Evolutionary conservation across 164 flowering plant genomes (phyloP).

Genomic region (Malania oleifera): DNA sequence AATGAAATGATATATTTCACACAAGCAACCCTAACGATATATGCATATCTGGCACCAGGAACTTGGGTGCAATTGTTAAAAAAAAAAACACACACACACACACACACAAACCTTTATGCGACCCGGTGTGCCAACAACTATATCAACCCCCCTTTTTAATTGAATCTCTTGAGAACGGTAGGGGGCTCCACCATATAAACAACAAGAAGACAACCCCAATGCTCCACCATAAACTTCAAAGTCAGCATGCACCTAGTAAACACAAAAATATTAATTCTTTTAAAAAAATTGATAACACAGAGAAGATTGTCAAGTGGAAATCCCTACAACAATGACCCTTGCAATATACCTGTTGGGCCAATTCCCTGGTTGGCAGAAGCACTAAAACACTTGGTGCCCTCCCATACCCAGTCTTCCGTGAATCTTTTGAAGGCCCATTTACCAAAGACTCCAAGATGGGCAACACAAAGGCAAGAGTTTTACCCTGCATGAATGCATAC

Average conservation of each 20-base stretch:
- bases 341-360: conserved; percentile 72
- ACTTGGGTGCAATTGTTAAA: not conserved
- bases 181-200: conserved; percentile 81
- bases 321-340: not conserved
- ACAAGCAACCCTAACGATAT: no score
- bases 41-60: no score
- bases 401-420: conserved; percentile 76
- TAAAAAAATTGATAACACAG: not conserved
- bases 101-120: conserved; percentile 64
- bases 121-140: conserved; percentile 91
- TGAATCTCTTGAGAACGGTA: conserved; percentile 50
- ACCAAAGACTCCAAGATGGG: conserved; percentile 84
- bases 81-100: not conserved
- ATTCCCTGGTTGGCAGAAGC: conserved; percentile 80
- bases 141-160: conserved; percentile 80
- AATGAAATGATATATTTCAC: no score
- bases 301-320: not conserved
- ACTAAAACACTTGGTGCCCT: conserved; percentile 79
- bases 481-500: conserved; percentile 42
- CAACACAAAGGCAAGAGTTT: conserved; percentile 85
- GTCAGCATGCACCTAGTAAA: conserved; percentile 60
- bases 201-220: conserved; percentile 58
- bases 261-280: no score
- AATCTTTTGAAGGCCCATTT: conserved; percentile 52
- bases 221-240: conserved; percentile 81